These are phyloP conservation scores for Globisporangium uncinulatum DNA, from an alignment of 352 stramenopile genomes.

Conservation along the genomic window DNA sequence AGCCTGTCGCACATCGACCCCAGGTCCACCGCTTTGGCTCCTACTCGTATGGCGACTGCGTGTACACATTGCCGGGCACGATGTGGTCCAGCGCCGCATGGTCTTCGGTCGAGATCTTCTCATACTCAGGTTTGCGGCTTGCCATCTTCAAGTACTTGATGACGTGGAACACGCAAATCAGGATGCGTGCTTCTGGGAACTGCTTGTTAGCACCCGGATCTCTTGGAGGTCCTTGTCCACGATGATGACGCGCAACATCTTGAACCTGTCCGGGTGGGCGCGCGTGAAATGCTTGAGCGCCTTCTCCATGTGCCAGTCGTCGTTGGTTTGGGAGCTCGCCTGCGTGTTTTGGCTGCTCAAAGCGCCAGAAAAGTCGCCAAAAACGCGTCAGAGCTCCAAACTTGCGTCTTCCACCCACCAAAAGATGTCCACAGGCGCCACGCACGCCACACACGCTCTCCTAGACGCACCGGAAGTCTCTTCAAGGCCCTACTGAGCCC, in stretches of 20 bases:
- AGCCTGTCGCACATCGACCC: no score
- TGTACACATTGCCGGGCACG: conserved; percentile 1
- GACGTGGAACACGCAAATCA: conserved; percentile 25
- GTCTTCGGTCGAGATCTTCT: conserved; percentile 10
- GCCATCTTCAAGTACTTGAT: conserved; percentile 17
- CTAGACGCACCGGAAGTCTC: no score
- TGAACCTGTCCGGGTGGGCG: conserved; percentile 1
- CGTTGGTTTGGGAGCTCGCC: conserved; percentile 4
- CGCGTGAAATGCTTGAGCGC: conserved; percentile 11
- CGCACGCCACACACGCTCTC: no score
- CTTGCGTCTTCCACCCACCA: no score
- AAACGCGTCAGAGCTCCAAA: no score
- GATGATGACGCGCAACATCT: conserved; percentile 18
- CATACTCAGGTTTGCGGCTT: conserved; percentile 10
- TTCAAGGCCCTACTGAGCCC: no score
- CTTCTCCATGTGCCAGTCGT: conserved; percentile 21
- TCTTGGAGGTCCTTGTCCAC: conserved; percentile 26
- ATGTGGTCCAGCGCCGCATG: conserved; percentile 2
- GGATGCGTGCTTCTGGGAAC: conserved; percentile 11
- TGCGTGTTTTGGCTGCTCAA: no score
- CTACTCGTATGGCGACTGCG: no score
- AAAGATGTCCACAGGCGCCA: no score
- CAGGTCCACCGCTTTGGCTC: no score
- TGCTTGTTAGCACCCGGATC: conserved; percentile 13
- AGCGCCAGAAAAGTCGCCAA: no score